Evolutionary conservation across 352 stramenopile genomes (phyloP), one percentile per base, ranked within the genome.

Genomic region (Phytopythium kandeliae): DNA sequence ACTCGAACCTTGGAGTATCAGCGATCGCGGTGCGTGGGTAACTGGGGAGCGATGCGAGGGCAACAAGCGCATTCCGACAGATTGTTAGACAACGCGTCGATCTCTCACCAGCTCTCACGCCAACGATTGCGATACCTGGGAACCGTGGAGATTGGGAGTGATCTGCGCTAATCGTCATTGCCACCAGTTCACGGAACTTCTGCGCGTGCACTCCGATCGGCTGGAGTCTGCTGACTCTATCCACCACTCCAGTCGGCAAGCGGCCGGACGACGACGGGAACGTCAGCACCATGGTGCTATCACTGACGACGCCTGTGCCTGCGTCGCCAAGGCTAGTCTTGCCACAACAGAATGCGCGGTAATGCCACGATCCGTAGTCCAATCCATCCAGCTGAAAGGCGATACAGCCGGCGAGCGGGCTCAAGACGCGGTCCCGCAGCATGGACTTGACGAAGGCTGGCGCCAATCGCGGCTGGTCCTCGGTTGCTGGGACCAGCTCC

Each of bases 1-100:
- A 34, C 71, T 88, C 0, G 78, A 64, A 26, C 67, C 84, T 17
- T 91, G 74, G 4, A 95, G 43, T 12, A 95, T 43, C 3, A 92
- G 34, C 4, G 74, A 89, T 4, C 57, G 62, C 36, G 71, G 56
- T 8, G 54, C 60, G 10, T 48, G 24, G 26, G 15, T 35, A 8
- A 9, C 42, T 48, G 11, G 22, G 17, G 42, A 6, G n/a, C n/a
- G n/a, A n/a, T n/a, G n/a, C n/a, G n/a, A n/a, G 12, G 25, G 19
- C 37, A 26, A 13, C 6, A 22, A 34, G 13, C 6, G 34, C 10
- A 10, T 12, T 19, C 38, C 1, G 21, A 45, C 19, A 28, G 4
- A 16, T 48, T 4, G 25, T 35, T 9, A 48, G 37, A 25, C 19
- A 42, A 24, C 35, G 35, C 35, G 17, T n/a, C 28, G 4, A 31